Conservation (phyloP, 1,139 yeast species). For the Kluyveromyces marxianus region DNA sequence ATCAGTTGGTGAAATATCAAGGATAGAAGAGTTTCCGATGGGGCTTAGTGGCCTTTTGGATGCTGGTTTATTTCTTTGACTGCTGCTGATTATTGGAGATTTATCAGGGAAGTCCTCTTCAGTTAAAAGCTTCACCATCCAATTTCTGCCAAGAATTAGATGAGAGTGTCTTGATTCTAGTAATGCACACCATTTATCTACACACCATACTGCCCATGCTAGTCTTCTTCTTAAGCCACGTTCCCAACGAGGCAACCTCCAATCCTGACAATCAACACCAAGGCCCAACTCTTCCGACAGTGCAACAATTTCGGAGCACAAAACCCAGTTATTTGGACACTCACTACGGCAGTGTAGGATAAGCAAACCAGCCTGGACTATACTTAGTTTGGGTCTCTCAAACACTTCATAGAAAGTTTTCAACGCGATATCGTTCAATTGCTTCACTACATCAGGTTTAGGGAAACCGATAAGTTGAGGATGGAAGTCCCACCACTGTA, state of each 20-base stretch:
- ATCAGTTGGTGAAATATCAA: conserved; percentile 25
- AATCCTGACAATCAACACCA: conserved; percentile 74
- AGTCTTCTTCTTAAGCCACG: conserved; percentile 72
- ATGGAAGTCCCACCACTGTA: conserved; percentile 82
- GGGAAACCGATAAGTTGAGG: conserved; percentile 54
- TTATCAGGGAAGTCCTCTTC: conserved; percentile 70
- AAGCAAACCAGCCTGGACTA: conserved; percentile 71
- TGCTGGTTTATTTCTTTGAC: conserved; percentile 11
- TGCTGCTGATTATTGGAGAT: conserved; percentile 24
- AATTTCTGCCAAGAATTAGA: conserved; percentile 51
- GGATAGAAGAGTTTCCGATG: conserved; percentile 16
- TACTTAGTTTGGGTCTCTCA: conserved; percentile 68
- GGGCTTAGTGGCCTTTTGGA: not conserved
- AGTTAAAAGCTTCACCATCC: conserved; percentile 57
- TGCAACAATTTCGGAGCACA: conserved; percentile 81
- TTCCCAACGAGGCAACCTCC: conserved; percentile 94
- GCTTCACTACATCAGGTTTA: conserved; percentile 55
- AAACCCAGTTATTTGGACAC: conserved; percentile 57
- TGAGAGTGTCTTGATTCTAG: conserved; percentile 79
- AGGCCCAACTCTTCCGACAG: conserved; percentile 80
- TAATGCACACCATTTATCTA: conserved; percentile 80
- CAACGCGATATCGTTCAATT: conserved; percentile 53
- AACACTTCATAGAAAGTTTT: conserved; percentile 49
- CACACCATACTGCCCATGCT: conserved; percentile 90
- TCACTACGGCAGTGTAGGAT: conserved; percentile 59